A percentile compares a stretch with the other conserved stretches of the same genome.
Conservation (phyloP, 2,329 filamentous ascomycete species). For the Cladorrhinum sp. region DNA sequence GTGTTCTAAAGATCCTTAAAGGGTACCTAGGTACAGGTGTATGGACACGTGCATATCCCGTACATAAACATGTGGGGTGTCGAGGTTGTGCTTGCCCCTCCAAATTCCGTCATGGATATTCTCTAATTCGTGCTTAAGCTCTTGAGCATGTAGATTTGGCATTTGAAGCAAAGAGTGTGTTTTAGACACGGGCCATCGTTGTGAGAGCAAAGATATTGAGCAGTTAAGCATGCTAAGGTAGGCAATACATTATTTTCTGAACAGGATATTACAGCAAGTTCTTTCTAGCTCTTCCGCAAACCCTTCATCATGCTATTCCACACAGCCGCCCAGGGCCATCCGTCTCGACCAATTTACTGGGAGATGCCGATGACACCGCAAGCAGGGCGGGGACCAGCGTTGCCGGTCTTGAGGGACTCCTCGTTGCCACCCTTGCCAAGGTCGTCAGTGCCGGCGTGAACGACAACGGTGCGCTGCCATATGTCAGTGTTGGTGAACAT, state of each 20-base stretch:
- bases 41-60: background rate
- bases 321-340: background rate
- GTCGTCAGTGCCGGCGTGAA: conserved; percentile 94
- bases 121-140: background rate
- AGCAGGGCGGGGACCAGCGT: conserved; percentile 87
- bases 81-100: conserved; percentile 1
- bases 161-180: background rate
- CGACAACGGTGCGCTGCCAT: conserved; percentile 80
- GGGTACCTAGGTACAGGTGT: too few species aligned
- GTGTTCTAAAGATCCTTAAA: too few species aligned
- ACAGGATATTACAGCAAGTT: background rate
- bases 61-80: conserved; percentile 7
- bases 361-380: conserved; percentile 96
- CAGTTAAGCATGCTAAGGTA: background rate
- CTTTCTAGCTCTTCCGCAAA: background rate
- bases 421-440: conserved; percentile 88
- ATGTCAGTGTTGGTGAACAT: conserved; percentile 13
- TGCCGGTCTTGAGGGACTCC: conserved; percentile 98
- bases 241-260: background rate
- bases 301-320: background rate
- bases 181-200: too few species aligned
- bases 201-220: background rate
- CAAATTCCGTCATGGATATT: conserved; percentile 1
- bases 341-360: conserved; percentile 49
- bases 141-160: background rate